Evolutionary conservation across 108 stramenopile genomes (phyloP), one percentile per base, ranked within the genome.

Genomic region (Pseudonitzschia delicatissima): DNA sequence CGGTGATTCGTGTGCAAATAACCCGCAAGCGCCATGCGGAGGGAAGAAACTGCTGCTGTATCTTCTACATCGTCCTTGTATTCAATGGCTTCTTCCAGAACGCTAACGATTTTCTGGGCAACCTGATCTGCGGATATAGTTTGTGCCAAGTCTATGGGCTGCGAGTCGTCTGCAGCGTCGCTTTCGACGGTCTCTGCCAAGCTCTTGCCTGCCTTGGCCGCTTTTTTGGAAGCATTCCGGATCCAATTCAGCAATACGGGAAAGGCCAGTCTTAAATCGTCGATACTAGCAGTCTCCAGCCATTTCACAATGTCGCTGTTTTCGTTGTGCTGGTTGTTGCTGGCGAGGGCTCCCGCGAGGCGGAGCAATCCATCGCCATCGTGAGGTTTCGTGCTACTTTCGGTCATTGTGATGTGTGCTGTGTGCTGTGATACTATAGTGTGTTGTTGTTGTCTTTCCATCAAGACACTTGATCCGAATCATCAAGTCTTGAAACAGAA

Each of bases 361-460:
- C 53, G 53, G 9, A 55, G 53, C 53, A 55, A n/a, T 23, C 53
- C 53, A 28, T 55, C 53, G 8, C 53, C 31, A 5, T 27, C 32
- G 53, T 55, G 4, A 32, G 37, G 37, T 8, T 8, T 6, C 6
- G 8, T 39, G 11, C 6, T 39, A 39, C 8, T 8, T 39, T 39
- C 37, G 11, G 37, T 48, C 47, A 48, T 48, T 23, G 37, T 11
- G 37, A 39, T 6, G 11, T 39, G 6, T 39, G 6, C 11, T 6
- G 37, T 39, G 37, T 39, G 37, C 11, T 39, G 37, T 48, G 8
- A 21, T 48, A 21, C 21, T 48, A 17, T 21, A 48, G 47, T 48
- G 20, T 8, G 20, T 48, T 48, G 9, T 2, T 21, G 42, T 44
- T 13, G 13, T 44, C n/a, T 13, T 3, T 44, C n/a, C n/a, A n/a